Evolutionary conservation across 768 basidiomycete species (phyloP).

Genomic region (Agaricus bisporus): DNA sequence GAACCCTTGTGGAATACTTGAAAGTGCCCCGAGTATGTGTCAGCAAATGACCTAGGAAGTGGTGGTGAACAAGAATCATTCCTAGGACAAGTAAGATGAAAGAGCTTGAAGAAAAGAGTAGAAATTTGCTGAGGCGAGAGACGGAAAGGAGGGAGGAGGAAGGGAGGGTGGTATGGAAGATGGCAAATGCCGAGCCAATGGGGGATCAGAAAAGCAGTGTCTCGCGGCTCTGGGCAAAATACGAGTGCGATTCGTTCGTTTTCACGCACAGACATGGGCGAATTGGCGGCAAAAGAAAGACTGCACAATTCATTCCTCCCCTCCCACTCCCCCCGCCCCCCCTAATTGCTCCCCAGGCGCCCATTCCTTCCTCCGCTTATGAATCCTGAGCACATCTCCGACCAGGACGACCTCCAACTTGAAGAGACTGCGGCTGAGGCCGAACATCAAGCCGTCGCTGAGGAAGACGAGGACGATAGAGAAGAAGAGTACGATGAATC

Average conservation of each 20-base stretch:
- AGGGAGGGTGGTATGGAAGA: constrained; percentile 22
- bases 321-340: constrained; percentile 6
- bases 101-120: background rate
- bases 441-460: constrained; percentile 5
- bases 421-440: constrained; percentile 8
- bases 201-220: constrained; percentile 15
- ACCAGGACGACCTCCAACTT: constrained; percentile 2
- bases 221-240: constrained; percentile 18
- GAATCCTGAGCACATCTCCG: constrained; percentile 5
- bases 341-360: constrained; percentile 6
- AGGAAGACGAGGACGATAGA: constrained; percentile 15
- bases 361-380: constrained; percentile 14
- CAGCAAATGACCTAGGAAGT: too few relatives aligned
- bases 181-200: constrained; percentile 35
- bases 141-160: constrained; percentile 9
- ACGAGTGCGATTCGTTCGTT: constrained; percentile 20
- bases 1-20: too few relatives aligned
- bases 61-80: too few relatives aligned
- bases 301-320: constrained; percentile 4
- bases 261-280: constrained; percentile 18
- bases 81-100: background rate
- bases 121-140: background rate
- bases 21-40: too few relatives aligned
- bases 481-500: constrained; percentile 7
- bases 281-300: constrained; percentile 10